These are phyloP conservation scores for Ophiostoma quercus DNA, from an alignment of 2,329 filamentous ascomycete species.

Conservation along the genomic window DNA sequence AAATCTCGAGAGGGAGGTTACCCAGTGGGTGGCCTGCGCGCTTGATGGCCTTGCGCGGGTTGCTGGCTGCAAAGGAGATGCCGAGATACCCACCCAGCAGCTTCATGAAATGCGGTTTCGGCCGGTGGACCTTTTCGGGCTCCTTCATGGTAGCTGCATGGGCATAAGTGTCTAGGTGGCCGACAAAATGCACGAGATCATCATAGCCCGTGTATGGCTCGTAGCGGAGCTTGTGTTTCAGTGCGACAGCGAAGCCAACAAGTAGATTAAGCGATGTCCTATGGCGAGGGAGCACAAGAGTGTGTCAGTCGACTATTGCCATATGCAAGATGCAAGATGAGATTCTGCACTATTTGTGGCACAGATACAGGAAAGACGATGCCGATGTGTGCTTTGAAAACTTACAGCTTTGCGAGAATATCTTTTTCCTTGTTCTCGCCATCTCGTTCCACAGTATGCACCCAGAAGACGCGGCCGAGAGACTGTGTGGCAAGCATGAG, in stretches of 20 bases:
- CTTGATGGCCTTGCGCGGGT: constrained; percentile 66
- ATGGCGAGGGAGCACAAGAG: not conserved
- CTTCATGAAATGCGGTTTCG: constrained; percentile 42
- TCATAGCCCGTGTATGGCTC: constrained; percentile 67
- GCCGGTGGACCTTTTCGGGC: constrained; percentile 34
- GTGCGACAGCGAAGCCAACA: constrained; percentile 60
- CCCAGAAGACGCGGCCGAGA: constrained; percentile 75
- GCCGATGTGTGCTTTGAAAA: not conserved
- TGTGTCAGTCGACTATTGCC: constrained; percentile 15
- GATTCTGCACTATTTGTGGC: constrained; percentile 9
- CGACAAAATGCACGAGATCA: constrained; percentile 57
- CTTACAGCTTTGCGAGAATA: constrained; percentile 56
- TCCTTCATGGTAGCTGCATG: constrained; percentile 40
- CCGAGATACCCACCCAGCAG: constrained; percentile 59
- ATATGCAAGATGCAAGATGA: constrained; percentile 15
- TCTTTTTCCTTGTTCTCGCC: constrained; percentile 56
- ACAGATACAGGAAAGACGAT: not conserved
- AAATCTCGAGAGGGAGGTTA: constrained; percentile 66
- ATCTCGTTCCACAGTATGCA: constrained; percentile 63
- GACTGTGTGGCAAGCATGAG: constrained; percentile 58
- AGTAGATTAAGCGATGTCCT: constrained; percentile 62
- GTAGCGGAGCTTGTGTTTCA: constrained; percentile 70
- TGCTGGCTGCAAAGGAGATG: constrained; percentile 61
- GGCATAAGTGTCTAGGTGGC: constrained; percentile 63
- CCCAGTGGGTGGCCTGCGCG: constrained; percentile 60